Conservation (phyloP, 1,139 yeast species). For the Debaryomycetaceae sp. region DNA sequence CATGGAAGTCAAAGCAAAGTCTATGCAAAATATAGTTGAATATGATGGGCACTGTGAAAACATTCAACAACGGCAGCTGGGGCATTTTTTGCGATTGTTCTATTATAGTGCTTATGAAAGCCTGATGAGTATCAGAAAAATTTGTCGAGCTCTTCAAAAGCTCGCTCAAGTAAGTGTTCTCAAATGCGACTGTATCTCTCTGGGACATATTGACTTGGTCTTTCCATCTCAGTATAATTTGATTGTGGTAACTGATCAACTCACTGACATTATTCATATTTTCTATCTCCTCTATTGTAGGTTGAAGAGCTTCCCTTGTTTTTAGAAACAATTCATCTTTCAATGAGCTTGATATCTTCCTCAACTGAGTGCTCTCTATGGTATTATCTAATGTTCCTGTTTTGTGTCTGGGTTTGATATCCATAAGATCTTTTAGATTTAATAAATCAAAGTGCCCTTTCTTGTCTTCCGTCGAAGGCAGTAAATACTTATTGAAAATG, state of each 20-base stretch:
- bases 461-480: constrained; percentile 4
- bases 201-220: constrained; percentile 2
- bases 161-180: constrained; percentile 8
- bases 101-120: constrained; percentile 14
- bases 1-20: constrained; percentile 24
- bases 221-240: constrained; percentile 14
- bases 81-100: constrained; percentile 16
- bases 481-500: constrained; percentile 21
- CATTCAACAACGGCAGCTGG: constrained; percentile 26
- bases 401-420: constrained; percentile 2
- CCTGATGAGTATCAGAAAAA: constrained; percentile 15
- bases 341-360: constrained; percentile 7
- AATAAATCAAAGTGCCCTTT: not conserved
- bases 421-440: constrained; percentile 3
- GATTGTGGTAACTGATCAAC: constrained; percentile 15
- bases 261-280: constrained; percentile 9
- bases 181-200: constrained; percentile 3
- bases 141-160: constrained; percentile 12
- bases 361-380: constrained; percentile 2
- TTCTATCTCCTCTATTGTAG: constrained; percentile 22
- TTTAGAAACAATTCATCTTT: constrained; percentile 15
- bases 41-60: constrained; percentile 35
- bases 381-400: constrained; percentile 1
- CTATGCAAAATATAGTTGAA: constrained; percentile 31
- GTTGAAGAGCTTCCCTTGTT: constrained; percentile 20